Evolutionary conservation across 352 stramenopile species (phyloP).

Genomic region (Discostella stelligera): DNA sequence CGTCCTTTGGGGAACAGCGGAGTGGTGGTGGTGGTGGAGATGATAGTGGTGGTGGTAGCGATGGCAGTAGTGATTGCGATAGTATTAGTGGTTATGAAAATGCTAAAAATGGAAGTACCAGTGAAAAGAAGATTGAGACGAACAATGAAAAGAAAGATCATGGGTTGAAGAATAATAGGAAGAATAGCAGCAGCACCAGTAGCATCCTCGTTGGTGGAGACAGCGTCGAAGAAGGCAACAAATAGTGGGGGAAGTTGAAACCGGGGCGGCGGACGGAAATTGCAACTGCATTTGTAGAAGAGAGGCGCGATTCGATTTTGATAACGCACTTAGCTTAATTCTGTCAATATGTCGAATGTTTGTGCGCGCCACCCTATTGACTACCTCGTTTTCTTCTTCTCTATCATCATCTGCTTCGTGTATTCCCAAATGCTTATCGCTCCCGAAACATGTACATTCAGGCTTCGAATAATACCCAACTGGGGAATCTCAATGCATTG

Average conservation of each 20-base stretch:
- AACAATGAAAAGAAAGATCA: neutral
- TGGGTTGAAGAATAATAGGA: no score
- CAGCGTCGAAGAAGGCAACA: no score
- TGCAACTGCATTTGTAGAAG: no score
- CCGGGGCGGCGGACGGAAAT: neutral
- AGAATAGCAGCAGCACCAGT: no score
- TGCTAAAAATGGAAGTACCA: no score
- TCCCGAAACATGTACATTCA: conserved; percentile 97
- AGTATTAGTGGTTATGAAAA: no score
- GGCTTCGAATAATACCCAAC: conserved; percentile 92
- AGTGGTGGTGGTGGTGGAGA: neutral
- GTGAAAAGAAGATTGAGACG: neutral
- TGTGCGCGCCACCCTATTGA: no score
- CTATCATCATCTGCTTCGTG: conserved; percentile 87
- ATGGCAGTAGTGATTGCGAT: neutral
- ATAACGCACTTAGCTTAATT: no score
- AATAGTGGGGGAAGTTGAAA: no score
- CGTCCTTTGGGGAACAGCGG: conserved; percentile 22
- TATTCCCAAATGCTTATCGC: conserved; percentile 95
- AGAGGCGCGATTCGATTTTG: no score
- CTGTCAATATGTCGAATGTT: no score
- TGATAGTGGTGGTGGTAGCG: neutral
- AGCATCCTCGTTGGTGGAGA: no score
- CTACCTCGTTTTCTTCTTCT: conserved; percentile 60
- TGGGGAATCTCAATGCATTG: conserved; percentile 97